Conservation (phyloP, 805 yeast genomes). For the Pichia membranifaciens region DNA sequence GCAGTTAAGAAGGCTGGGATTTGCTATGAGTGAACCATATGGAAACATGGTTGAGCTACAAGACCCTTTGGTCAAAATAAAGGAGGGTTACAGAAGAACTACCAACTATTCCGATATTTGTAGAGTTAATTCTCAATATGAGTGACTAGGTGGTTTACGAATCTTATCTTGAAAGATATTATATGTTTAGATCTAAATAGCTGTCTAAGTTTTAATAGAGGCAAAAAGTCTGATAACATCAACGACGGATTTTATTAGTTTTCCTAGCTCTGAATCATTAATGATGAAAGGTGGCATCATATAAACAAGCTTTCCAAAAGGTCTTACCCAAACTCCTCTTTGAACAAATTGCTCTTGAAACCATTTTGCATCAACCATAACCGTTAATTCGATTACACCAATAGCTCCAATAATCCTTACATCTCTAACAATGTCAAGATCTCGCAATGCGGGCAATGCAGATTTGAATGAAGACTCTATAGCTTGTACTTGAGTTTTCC, state of each 20-base stretch:
- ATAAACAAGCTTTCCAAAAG: conserved; percentile 13
- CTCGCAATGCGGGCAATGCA: background rate
- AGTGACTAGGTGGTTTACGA: too few species aligned
- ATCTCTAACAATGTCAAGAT: conserved; percentile 3
- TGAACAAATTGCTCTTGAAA: conserved; percentile 11
- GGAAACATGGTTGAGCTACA: conserved; percentile 16
- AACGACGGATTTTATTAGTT: background rate
- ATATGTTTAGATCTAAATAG: background rate
- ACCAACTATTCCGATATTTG: conserved; percentile 9
- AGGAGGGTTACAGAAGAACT: conserved; percentile 11
- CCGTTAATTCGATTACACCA: conserved; percentile 8
- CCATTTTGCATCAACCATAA: conserved; percentile 10
- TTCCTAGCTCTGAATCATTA: background rate
- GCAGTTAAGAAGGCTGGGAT: conserved; percentile 19
- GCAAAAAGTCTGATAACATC: conserved; percentile 3
- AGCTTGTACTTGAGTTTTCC: conserved; percentile 5
- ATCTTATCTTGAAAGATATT: background rate
- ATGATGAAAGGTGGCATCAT: conserved; percentile 11
- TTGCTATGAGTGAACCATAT: conserved; percentile 19
- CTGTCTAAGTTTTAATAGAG: background rate
- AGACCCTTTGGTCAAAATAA: conserved; percentile 15
- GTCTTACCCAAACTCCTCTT: conserved; percentile 12
- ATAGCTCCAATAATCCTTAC: conserved; percentile 11
- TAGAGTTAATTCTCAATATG: conserved; percentile 2
- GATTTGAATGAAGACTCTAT: conserved; percentile 3